These are phyloP conservation scores for Populus hybrid DNA, from an alignment of 441 rosid genomes.

Conservation along the genomic window DNA sequence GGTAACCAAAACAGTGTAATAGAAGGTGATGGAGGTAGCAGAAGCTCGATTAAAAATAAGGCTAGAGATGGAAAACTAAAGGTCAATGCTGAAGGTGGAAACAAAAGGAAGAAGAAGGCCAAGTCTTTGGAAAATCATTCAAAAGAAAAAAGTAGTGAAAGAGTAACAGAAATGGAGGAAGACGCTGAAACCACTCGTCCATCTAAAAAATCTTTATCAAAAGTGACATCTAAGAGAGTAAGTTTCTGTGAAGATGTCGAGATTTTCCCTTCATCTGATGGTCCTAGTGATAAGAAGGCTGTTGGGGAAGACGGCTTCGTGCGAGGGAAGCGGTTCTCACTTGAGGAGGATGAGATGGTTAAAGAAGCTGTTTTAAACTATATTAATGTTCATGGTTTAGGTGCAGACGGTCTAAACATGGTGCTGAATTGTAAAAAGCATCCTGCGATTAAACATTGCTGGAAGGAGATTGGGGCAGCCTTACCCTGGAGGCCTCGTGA, in stretches of 20 bases:
- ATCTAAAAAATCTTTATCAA: conserved; percentile 26
- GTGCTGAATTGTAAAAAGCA: conserved; percentile 43
- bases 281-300: conserved; percentile 15
- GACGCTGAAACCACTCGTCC: conserved; percentile 6
- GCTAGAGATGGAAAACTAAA: conserved; percentile 1
- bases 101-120: conserved; percentile 18
- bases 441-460: conserved; percentile 47
- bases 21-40: background rate
- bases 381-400: conserved; percentile 37
- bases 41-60: background rate
- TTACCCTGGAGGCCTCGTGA: conserved; percentile 50
- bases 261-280: conserved; percentile 43
- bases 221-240: conserved; percentile 48
- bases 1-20: background rate
- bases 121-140: background rate
- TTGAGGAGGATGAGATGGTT: conserved; percentile 62
- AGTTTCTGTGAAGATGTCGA: conserved; percentile 56
- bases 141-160: conserved; percentile 13
- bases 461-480: conserved; percentile 66
- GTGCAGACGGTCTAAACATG: conserved; percentile 64
- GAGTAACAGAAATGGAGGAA: background rate
- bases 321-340: conserved; percentile 65
- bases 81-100: conserved; percentile 3
- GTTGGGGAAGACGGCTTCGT: conserved; percentile 30
- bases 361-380: conserved; percentile 45